These are phyloP conservation scores for Bertia moriformis DNA, from an alignment of 2,329 filamentous ascomycete genomes.

Conservation along the genomic window DNA sequence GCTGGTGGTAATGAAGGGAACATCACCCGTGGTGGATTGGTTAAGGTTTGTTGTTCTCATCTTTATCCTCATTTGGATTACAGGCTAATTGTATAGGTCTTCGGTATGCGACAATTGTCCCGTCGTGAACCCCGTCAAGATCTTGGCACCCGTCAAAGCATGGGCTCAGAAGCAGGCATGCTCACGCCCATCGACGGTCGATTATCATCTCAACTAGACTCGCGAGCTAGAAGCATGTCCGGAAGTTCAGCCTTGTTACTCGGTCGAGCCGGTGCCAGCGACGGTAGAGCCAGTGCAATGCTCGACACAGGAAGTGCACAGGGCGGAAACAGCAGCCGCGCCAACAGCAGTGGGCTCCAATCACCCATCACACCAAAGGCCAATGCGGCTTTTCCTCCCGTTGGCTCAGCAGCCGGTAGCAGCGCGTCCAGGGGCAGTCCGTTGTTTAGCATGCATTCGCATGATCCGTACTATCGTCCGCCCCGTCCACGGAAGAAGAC, in stretches of 20 bases:
- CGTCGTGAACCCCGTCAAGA: slow-evolving; percentile 28
- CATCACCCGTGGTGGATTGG: slow-evolving; percentile 37
- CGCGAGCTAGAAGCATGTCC: slow-evolving; percentile 41
- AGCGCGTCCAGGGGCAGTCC: not conserved
- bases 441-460: slow-evolving; percentile 12
- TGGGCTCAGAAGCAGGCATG: slow-evolving; percentile 46
- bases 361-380: slow-evolving; percentile 25
- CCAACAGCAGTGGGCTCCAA: slow-evolving; percentile 27
- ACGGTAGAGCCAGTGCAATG: slow-evolving; percentile 20
- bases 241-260: slow-evolving; percentile 45
- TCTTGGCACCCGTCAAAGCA: slow-evolving; percentile 32
- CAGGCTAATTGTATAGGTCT: no score
- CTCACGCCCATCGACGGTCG: slow-evolving; percentile 32
- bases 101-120: slow-evolving; percentile 44
- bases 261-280: slow-evolving; percentile 16
- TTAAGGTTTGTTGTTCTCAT: slow-evolving; percentile 29
- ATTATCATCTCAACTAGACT: slow-evolving; percentile 13
- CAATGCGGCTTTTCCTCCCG: not conserved
- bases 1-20: slow-evolving; percentile 33
- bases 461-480: slow-evolving; percentile 44
- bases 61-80: not conserved
- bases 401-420: not conserved
- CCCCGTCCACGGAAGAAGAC: slow-evolving; percentile 29
- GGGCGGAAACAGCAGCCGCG: slow-evolving; percentile 25
- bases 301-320: slow-evolving; percentile 32